Evolutionary conservation across 2,329 filamentous ascomycete species (phyloP).

Genomic region (Sporothrix pseudoabietina): DNA sequence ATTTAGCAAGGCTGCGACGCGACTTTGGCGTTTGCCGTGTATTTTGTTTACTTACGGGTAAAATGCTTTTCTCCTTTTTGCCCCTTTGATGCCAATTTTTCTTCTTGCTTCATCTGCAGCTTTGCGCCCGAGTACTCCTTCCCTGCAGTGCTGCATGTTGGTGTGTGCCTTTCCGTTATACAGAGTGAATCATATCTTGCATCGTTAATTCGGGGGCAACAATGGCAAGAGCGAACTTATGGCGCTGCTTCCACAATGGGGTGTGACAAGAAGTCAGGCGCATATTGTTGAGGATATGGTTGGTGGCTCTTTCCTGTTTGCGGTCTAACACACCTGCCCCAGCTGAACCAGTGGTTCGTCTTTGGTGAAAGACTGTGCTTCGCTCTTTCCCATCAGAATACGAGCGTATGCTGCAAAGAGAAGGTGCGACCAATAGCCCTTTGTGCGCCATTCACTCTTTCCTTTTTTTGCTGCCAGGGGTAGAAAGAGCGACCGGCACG

Average conservation of each 20-base stretch:
- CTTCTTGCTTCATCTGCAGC: background rate
- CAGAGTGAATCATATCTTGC: background rate
- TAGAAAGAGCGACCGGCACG: background rate
- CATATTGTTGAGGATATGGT: background rate
- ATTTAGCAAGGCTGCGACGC: constrained; percentile 29
- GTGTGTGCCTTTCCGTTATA: background rate
- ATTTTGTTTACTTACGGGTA: constrained; percentile 24
- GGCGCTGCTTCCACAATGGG: background rate
- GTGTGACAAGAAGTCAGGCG: background rate
- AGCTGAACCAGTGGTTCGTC: background rate
- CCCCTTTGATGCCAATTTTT: background rate
- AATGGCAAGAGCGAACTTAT: constrained; percentile 1
- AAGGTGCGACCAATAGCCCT: background rate
- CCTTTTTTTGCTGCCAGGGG: background rate
- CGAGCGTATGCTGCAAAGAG: background rate
- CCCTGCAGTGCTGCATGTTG: background rate
- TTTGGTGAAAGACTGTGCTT: background rate
- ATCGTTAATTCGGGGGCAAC: background rate
- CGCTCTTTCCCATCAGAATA: background rate
- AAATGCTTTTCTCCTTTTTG: background rate
- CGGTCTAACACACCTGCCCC: background rate
- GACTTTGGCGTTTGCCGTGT: constrained; percentile 10
- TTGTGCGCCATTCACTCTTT: background rate
- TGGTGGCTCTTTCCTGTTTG: constrained; percentile 9
- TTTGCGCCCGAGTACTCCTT: background rate